These are phyloP conservation scores for Malus hybrid DNA, from an alignment of 331 rosid species.

Conservation along the genomic window DNA sequence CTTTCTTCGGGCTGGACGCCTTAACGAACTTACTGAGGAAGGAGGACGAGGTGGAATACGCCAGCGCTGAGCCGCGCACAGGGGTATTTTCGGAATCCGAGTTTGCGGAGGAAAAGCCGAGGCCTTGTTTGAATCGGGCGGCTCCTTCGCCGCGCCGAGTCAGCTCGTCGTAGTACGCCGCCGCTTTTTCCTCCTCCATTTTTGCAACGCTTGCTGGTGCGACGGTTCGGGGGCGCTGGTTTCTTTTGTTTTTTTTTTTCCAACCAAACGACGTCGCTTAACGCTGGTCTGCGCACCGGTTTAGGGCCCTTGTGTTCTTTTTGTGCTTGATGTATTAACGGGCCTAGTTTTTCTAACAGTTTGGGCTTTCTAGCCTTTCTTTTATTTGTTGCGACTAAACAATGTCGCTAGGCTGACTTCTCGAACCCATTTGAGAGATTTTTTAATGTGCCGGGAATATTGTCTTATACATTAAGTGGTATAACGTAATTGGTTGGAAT, in stretches of 20 bases:
- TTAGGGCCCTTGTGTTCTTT: background rate
- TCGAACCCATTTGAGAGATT: too few relatives aligned
- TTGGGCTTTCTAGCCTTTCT: background rate
- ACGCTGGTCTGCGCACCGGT: background rate
- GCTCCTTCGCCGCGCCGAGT: slow-evolving; percentile 85
- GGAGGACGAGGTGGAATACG: slow-evolving; percentile 42
- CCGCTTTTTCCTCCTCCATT: slow-evolving; percentile 77
- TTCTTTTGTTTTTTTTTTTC: background rate
- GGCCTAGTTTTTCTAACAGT: background rate
- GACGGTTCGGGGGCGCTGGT: background rate
- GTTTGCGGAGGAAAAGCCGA: slow-evolving; percentile 54
- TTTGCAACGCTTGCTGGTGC: background rate
- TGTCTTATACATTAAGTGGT: too few relatives aligned
- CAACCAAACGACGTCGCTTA: background rate
- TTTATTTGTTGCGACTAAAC: too few relatives aligned
- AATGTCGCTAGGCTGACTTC: too few relatives aligned
- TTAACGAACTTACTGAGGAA: slow-evolving; percentile 74
- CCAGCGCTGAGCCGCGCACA: slow-evolving; percentile 46
- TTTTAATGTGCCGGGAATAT: too few relatives aligned
- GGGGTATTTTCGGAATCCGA: slow-evolving; percentile 38
- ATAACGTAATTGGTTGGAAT: too few relatives aligned
- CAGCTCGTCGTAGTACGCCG: slow-evolving; percentile 86
- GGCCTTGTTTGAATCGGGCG: slow-evolving; percentile 85
- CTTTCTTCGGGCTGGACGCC: slow-evolving; percentile 56
- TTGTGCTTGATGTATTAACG: background rate